phyloP scores from a whole-genome alignment of 192 early-diverging fungal genomes.

The Rhizoclosmatium sp. region DNA sequence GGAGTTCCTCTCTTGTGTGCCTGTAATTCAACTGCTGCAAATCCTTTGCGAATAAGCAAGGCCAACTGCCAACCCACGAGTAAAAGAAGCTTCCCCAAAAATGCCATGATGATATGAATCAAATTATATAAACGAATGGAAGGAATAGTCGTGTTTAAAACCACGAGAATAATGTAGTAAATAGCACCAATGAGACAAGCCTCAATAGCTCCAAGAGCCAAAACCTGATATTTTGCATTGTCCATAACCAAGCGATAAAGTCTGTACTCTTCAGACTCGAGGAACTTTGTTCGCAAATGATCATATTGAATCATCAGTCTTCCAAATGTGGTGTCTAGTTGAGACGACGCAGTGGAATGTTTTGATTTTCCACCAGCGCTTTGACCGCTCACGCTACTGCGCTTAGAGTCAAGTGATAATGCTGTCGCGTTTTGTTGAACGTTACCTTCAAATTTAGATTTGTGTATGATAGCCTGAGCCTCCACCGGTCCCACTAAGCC shows the following conservation, averaged over 20 bases:
- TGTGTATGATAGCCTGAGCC: no score
- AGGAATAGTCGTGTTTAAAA: constrained; percentile 1
- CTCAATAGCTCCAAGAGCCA: not conserved
- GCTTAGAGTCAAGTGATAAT: no score
- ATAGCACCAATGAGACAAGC: not conserved
- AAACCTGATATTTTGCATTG: constrained; percentile 4
- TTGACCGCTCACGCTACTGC: not conserved
- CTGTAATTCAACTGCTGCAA: not conserved
- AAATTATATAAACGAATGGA: not conserved
- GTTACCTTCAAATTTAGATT: no score
- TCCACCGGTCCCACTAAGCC: no score
- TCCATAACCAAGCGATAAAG: not conserved
- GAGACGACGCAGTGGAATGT: not conserved
- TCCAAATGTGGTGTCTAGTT: not conserved
- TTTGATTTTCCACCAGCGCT: not conserved
- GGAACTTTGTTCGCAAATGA: not conserved
- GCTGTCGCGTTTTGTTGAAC: no score
- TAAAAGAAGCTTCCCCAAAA: not conserved
- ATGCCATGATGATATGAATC: not conserved
- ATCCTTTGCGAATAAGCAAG: not conserved
- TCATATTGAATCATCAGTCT: not conserved
- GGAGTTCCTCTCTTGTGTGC: not conserved
- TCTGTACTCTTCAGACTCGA: not conserved
- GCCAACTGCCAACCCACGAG: not conserved
- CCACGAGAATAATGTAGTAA: not conserved